Evolutionary conservation across 768 basidiomycete species (phyloP).

Genomic region (Termitomyces sp.): DNA sequence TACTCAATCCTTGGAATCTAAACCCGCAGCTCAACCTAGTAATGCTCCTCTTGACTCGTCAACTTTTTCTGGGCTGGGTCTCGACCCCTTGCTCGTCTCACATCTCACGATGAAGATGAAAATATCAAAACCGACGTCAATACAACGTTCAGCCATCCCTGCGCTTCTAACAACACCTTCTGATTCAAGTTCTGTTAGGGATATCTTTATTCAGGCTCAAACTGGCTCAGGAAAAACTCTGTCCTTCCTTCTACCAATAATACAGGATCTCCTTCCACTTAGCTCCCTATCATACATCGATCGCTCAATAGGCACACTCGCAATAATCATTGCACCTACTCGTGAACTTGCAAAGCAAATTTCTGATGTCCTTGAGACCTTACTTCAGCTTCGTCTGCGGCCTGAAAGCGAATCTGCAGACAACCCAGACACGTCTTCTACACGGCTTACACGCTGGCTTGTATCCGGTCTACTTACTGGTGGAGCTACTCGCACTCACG

Average conservation of each 20-base stretch:
- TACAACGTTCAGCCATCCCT: slow-evolving; percentile 79
- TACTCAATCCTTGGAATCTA: slow-evolving; percentile 16
- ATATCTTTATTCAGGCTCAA: slow-evolving; percentile 93
- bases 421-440: slow-evolving; percentile 33
- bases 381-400: slow-evolving; percentile 73
- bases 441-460: slow-evolving; percentile 78
- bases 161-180: slow-evolving; percentile 30
- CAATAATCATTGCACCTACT: slow-evolving; percentile 91
- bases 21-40: slow-evolving; percentile 46
- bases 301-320: slow-evolving; percentile 90
- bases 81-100: slow-evolving; percentile 71
- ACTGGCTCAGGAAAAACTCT: slow-evolving; percentile 97
- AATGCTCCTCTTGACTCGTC: slow-evolving; percentile 84
- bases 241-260: slow-evolving; percentile 88
- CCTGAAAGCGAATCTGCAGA: slow-evolving; percentile 48
- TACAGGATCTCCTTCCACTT: slow-evolving; percentile 89
- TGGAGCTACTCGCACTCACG: slow-evolving; percentile 90
- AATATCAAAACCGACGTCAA: slow-evolving; percentile 82
- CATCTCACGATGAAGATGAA: slow-evolving; percentile 79
- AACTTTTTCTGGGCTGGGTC: slow-evolving; percentile 75
- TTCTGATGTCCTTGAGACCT: slow-evolving; percentile 82
- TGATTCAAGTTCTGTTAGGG: slow-evolving; percentile 40
- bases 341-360: slow-evolving; percentile 97
- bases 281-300: slow-evolving; percentile 91
- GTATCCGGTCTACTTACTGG: slow-evolving; percentile 91